These are phyloP conservation scores for Alliaria petiolata DNA, from an alignment of 345 rosid species.

Conservation along the genomic window DNA sequence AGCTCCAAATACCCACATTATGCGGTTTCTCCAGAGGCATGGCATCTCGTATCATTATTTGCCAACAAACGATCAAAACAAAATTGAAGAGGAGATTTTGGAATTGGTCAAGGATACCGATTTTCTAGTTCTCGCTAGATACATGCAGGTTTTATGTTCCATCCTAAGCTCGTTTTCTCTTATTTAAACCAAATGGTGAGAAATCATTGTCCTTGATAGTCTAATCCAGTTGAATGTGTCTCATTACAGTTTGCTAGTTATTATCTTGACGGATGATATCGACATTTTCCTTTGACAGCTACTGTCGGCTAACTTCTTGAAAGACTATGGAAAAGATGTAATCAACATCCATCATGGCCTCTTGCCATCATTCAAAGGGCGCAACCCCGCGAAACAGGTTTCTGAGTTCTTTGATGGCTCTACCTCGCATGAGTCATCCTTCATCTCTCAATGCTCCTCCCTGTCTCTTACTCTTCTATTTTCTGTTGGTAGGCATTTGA, in stretches of 20 bases:
- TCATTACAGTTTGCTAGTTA: neutral
- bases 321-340: constrained; percentile 75
- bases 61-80: constrained; percentile 46
- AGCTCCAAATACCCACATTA: constrained; percentile 80
- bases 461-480: constrained; percentile 33
- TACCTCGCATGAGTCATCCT: neutral
- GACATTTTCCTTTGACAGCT: constrained; percentile 41
- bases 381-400: constrained; percentile 83
- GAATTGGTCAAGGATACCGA: constrained; percentile 79
- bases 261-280: neutral
- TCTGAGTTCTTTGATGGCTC: constrained; percentile 12
- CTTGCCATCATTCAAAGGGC: constrained; percentile 95
- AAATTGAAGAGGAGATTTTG: constrained; percentile 74
- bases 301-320: constrained; percentile 68
- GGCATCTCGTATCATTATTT: constrained; percentile 83
- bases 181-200: neutral
- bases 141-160: constrained; percentile 73
- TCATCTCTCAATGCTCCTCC: neutral
- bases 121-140: constrained; percentile 92
- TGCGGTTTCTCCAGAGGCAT: constrained; percentile 77
- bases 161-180: neutral
- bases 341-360: constrained; percentile 99
- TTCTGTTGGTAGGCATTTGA: constrained; percentile 83
- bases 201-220: neutral
- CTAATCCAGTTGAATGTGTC: neutral